phyloP scores from a whole-genome alignment of 495 filamentous ascomycete genomes.

The Aspergillus panamensis region DNA sequence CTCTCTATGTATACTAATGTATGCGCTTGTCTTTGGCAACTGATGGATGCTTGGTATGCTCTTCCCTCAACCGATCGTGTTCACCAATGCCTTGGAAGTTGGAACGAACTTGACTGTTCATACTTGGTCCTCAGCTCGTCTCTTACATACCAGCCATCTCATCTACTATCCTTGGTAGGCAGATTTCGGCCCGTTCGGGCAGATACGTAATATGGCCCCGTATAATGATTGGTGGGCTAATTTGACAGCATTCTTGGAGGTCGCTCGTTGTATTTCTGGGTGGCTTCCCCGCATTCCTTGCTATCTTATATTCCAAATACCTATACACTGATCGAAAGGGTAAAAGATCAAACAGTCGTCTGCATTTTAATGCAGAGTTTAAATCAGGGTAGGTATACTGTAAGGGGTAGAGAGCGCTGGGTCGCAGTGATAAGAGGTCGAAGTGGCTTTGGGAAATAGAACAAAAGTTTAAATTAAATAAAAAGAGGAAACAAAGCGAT shows the following conservation, averaged over 20 bases:
- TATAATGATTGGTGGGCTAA: conserved; percentile 3
- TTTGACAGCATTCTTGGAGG: conserved; percentile 17
- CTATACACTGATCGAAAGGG: conserved; percentile 1
- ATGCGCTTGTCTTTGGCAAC: not conserved
- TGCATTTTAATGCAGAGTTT: not conserved
- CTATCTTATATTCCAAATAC: conserved; percentile 10
- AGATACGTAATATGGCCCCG: not conserved
- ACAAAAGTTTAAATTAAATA: not conserved
- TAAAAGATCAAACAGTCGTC: not conserved
- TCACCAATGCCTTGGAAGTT: conserved; percentile 1
- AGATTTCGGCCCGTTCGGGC: conserved; percentile 7
- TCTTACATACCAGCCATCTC: conserved; percentile 3
- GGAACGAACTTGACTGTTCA: conserved; percentile 2
- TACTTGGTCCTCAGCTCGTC: conserved; percentile 1
- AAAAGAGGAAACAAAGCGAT: not conserved
- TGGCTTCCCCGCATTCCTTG: conserved; percentile 16
- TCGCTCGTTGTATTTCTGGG: not conserved
- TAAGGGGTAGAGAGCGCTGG: not conserved
- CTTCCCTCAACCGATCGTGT: not conserved
- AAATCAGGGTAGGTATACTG: not conserved
- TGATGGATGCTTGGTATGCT: not conserved
- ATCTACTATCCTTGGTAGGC: not conserved
- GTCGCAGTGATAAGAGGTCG: not conserved
- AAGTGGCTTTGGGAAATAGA: not conserved
- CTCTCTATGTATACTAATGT: not conserved